Evolutionary conservation across 2,329 filamentous ascomycete genomes (phyloP), one percentile per base, ranked within the genome.

Genomic region (Ciborinia camelliae): DNA sequence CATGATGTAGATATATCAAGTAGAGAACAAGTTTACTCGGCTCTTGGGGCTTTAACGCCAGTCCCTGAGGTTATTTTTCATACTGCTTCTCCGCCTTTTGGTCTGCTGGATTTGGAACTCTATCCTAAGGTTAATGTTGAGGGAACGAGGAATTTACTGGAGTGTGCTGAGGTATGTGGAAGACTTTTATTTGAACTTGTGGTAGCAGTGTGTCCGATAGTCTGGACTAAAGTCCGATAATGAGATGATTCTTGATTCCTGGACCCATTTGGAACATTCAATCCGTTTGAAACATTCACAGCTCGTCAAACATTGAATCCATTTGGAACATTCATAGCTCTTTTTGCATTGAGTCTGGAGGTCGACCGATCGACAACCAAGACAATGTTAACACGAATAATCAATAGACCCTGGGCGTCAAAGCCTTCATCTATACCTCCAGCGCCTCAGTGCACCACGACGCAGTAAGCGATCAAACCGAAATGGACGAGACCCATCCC

Each of bases 371-470:
- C n/a, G n/a, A n/a, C n/a, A n/a, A n/a, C n/a, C n/a, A n/a, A n/a
- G n/a, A 43, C 4, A 43, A n/a, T 55, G 35, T 32, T 55, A 37
- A 55, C 9, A 14, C n/a, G 3, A 20, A 0, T 3, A 41, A 37
- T 7, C n/a, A 15, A 23, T 57, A 81, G 70, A 76, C 80, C 68
- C 73, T 75, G 2, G 79, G 79, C 3, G 79, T 80, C 52, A 82
- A 81, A 73, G 81, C 79, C 3, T 82, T 84, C 66, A 78, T 84
- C 20, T 82, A 82, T 71, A 83, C 81, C 23, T 82, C 79, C 70
- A 80, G 77, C 30, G n/a, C n/a, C n/a, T n/a, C n/a, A n/a, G n/a
- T n/a, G n/a, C n/a, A n/a, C n/a, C n/a, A 80, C 60, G 79, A 81
- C 68, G 77, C 75, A 12, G 68, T 74, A 50, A 76, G 71, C 52